Base-by-base conservation (phyloP, 2,329 filamentous ascomycete species). In the Cryoendolithus antarcticus region DNA sequence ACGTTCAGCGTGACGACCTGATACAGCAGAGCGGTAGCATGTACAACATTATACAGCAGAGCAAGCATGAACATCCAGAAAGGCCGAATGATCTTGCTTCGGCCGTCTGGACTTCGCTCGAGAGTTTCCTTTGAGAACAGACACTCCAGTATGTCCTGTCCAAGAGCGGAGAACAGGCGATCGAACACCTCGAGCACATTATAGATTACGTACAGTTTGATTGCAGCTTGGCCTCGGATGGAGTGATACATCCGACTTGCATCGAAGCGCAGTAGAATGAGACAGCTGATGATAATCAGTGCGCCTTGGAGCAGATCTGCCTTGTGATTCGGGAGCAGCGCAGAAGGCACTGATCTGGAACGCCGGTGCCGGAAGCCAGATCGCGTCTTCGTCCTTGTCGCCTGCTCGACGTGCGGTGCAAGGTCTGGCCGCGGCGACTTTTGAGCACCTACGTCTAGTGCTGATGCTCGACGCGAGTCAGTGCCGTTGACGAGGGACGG, bases 121-220 rank as follows among this genome's bases (percentile, higher is more conserved):
- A 98, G 72, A 0, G 86, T 93, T 64, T 98, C 91, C 13, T 82
- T 75, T 39, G 86, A 95, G 61, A 96, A 94, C 1, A 98, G 72
- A 52, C 89, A 96, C 60, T 98, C 91, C 4, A 96, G 75, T 1
- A 98, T 84, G 60, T 98, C 93, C 59, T 98, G 93, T 0, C 91
- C 91, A 2, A 98, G 70, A 0, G 91, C 89, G 0, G 86, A 86
- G 24, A 96, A 75, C 0, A 98, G 71, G 6, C 88, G 81, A 60
- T 98, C 91, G 39, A 82, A 82, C 2, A 93, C 83, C 62, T 98
- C 91, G 4, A 98, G 75, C 29, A 95, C 84, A 55, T 98, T 98
- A 69, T 94, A 98, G 40, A 98, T 96, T 43, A 98, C 91, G 59
- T 98, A 98, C 8, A 98, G 73, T 58, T 98, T 98, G 64, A 98